Base-by-base conservation (phyloP, 345 rosid species). In the Euphorbia tirucalli region DNA sequence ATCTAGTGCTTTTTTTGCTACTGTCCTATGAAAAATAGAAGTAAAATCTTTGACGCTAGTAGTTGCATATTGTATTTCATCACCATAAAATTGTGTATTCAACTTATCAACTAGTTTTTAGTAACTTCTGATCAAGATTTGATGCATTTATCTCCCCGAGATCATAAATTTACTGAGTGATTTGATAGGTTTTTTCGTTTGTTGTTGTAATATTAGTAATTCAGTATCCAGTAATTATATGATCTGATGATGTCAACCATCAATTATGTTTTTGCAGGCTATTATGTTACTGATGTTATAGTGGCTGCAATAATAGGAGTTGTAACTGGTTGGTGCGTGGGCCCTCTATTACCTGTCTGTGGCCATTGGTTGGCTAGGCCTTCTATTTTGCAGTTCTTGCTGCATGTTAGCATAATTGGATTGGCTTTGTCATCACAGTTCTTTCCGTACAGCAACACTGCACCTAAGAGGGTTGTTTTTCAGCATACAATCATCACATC, bases 391-490 rank as follows among this genome's bases (percentile, higher is more conserved):
- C 81, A 82, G 78, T 85, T 89, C 82, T 79, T 92, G 84, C 69
- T 87, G 74, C 92, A 95, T 58, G 77, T 90, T 74, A 84, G 77
- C 44, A 82, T 95, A 72, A 80, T 92, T 74, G 84, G 86, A 74
- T 65, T 95, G 86, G 99, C 99, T 8, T 69, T 95, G 52, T 85
- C 99, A 18, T 90, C 97, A 11, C 98, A 85, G 77, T 83, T 92
- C 75, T 95, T 95, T 81, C 99, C 99, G 21, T 95, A 95, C 78
- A 89, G 96, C 83, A 85, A 69, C 21, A 83, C 78, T 71, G 97
- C 99, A 50, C 98, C 96, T 9, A 95, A 95, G 87, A 92, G 97
- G 83, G 86, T 89, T 78, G 79, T 95, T 75, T 79, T 95, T 70
- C 98, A 95, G 83, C 92, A 95, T 61, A 88, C 99, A 27, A 66